Evolutionary conservation across 164 flowering plant genomes (phyloP), one percentile per base, ranked within the genome.

Genomic region (Macadamia integrifolia): DNA sequence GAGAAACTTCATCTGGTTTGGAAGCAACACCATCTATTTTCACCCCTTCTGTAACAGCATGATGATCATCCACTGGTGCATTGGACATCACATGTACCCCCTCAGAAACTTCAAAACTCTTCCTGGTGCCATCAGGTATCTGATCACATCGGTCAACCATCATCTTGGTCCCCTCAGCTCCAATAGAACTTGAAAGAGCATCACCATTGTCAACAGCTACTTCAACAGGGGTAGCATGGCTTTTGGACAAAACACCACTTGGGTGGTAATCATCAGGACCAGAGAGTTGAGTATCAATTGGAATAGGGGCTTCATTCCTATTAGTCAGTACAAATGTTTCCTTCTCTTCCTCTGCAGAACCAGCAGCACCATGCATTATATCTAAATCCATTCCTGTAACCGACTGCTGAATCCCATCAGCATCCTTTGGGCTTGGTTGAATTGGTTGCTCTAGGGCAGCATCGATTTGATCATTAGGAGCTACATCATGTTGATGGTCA

Each of bases 101-200:
- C 6, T 57, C 53, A 13, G 40, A 12, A 66, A 57, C 23, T 13
- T 67, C 64, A 48, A 60, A 28, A 59, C 7, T 59, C 30, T 10
- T 11, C 56, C 42, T 40, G 15, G 62, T 3, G 18, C 44, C 31
- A 62, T 18, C 65, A 57, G 40, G 40, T 7, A n/a, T 55, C 29
- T 4, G 17, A 2, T 55, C 48, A 10, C 48, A n/a, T 50, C 1
- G 8, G 30, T 29, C 53, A 11, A 53, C 58, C 9, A 58, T 58
- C 72, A 70, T 30, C 68, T 70, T 32, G 49, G 28, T 64, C 44
- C 31, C 67, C 9, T 65, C 73, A 44, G 44, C 48, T n/a, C 50
- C 9, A 8, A 55, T 46, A 42, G 60, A 32, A 55, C 61, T 55
- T 5, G 60, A 8, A 9, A 52, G 42, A 14, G 60, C 48, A 52